Conservation (phyloP, 106 monocot species). For the Apostasia shenzhenica region DNA sequence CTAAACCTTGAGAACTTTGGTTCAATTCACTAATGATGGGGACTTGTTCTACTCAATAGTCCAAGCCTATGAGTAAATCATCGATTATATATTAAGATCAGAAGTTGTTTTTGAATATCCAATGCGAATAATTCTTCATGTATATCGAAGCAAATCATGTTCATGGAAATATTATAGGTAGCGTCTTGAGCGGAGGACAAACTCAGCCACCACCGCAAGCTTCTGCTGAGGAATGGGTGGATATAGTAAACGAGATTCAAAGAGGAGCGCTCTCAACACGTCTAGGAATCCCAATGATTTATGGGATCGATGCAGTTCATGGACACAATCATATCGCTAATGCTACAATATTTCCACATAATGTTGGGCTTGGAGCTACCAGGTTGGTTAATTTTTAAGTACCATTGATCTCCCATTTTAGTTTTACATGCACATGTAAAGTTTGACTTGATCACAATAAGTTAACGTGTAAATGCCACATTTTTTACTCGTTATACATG, state of each 20-base stretch:
- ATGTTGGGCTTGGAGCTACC: constrained; percentile 74
- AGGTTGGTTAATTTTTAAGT: constrained; percentile 23
- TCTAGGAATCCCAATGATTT: constrained; percentile 70
- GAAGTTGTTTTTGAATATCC: too few species aligned
- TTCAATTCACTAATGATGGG: too few species aligned
- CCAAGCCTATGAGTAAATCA: too few species aligned
- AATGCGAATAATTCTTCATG: too few species aligned
- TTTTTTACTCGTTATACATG: background rate
- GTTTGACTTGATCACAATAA: background rate
- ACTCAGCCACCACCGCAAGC: constrained; percentile 42
- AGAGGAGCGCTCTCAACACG: constrained; percentile 47
- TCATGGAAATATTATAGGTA: constrained; percentile 22
- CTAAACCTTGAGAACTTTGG: too few species aligned
- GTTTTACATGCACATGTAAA: background rate
- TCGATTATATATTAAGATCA: too few species aligned
- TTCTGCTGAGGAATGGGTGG: constrained; percentile 35
- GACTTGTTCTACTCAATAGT: too few species aligned
- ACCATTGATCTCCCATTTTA: background rate
- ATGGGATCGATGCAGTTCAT: constrained; percentile 61
- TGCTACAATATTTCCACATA: constrained; percentile 81
- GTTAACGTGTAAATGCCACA: background rate
- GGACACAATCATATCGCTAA: constrained; percentile 52
- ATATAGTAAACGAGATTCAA: constrained; percentile 48
- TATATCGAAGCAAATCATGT: background rate
- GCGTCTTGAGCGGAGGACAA: constrained; percentile 61